These are phyloP conservation scores for Arthrocladium fulminans DNA, from an alignment of 2,329 filamentous ascomycete species.

Conservation along the genomic window DNA sequence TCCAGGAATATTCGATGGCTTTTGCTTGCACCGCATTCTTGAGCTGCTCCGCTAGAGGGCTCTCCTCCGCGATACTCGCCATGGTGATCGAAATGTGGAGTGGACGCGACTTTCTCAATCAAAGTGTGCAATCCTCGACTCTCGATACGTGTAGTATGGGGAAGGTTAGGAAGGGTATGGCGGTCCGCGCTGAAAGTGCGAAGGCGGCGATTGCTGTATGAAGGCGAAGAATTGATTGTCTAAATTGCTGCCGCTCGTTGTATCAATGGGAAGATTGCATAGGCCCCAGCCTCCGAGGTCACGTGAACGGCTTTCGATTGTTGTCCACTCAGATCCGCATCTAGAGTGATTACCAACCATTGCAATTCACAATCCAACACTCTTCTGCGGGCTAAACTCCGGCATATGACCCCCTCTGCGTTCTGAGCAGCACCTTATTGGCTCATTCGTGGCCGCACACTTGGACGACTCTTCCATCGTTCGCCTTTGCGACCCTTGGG, in stretches of 20 bases:
- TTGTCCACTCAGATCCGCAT: not conserved
- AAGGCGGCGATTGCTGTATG: not conserved
- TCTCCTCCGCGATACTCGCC: slow-evolving; percentile 48
- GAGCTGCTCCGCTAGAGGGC: slow-evolving; percentile 76
- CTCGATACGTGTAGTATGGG: no score
- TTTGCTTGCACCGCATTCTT: slow-evolving; percentile 79
- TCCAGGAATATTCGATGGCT: slow-evolving; percentile 88
- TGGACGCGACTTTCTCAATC: not conserved
- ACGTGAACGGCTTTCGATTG: not conserved
- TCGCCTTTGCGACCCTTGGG: no score
- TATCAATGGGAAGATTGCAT: no score
- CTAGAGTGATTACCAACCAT: not conserved
- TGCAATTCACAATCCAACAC: not conserved
- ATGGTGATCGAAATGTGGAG: slow-evolving; percentile 10
- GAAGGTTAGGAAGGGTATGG: no score
- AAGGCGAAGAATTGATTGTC: not conserved
- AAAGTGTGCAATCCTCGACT: no score
- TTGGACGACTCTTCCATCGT: no score
- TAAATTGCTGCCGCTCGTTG: not conserved
- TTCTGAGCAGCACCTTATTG: not conserved
- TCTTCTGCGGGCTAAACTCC: not conserved
- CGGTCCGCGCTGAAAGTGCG: not conserved
- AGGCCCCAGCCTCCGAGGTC: no score
- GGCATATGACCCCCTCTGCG: no score
- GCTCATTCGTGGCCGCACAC: not conserved